Conservation (phyloP, 768 basidiomycete species). For the Leccinum sublutescens region DNA sequence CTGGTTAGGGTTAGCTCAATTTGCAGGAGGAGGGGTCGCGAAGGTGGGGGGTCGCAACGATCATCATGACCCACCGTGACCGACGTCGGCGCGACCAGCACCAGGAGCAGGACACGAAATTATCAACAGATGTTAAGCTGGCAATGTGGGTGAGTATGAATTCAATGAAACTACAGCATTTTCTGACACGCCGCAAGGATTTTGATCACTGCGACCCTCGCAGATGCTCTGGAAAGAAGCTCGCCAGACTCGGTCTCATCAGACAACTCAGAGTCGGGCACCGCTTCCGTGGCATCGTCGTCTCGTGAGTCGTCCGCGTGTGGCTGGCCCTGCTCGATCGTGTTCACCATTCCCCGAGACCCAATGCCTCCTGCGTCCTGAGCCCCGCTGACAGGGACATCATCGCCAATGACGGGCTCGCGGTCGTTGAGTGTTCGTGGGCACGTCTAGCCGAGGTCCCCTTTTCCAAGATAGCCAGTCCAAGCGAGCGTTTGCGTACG, state of each 20-base stretch:
- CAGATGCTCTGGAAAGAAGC: constrained; percentile 84
- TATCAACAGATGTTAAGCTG: constrained; percentile 34
- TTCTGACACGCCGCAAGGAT: constrained; percentile 51
- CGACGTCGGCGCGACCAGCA: neutral
- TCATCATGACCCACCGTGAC: neutral
- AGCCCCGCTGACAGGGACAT: constrained; percentile 85
- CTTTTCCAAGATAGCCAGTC: constrained; percentile 89
- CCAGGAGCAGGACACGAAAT: neutral
- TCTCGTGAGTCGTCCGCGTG: constrained; percentile 67
- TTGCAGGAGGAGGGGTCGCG: constrained; percentile 2
- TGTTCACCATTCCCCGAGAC: constrained; percentile 46
- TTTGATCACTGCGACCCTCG: constrained; percentile 97
- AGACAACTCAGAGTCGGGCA: constrained; percentile 80
- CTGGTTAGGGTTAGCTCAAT: neutral
- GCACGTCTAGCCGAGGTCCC: constrained; percentile 93
- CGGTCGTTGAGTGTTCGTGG: constrained; percentile 99
- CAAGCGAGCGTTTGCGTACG: constrained; percentile 87
- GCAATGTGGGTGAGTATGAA: constrained; percentile 88
- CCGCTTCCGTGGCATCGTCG: constrained; percentile 87
- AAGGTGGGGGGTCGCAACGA: neutral
- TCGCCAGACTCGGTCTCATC: constrained; percentile 82
- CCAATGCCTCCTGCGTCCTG: constrained; percentile 76
- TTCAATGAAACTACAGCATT: neutral
- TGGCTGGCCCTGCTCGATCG: too few relatives aligned
- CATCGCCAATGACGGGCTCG: constrained; percentile 70